Conservation (phyloP, 1,139 yeast species). For the Lizanozyma gosingica region DNA sequence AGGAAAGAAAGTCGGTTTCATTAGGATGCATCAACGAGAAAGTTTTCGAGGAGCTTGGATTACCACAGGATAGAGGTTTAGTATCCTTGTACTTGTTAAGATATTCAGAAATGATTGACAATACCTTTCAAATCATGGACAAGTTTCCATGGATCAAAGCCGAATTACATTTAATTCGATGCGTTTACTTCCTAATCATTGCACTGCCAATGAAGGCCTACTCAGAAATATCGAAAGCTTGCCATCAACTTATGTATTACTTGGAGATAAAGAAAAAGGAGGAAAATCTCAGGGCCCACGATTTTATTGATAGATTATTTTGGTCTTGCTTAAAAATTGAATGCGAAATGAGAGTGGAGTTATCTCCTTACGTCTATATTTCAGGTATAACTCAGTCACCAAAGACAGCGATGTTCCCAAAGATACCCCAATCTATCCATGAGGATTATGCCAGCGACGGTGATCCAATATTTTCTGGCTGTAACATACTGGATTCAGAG, state of each 20-base stretch:
- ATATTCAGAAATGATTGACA: not conserved
- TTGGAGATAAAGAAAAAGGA: constrained; percentile 13
- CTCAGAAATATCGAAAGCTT: constrained; percentile 16
- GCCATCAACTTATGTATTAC: constrained; percentile 27
- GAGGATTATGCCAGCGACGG: constrained; percentile 6
- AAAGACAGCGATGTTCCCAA: constrained; percentile 37
- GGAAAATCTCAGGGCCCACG: constrained; percentile 4
- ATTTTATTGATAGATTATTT: constrained; percentile 28
- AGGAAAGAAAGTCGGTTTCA: constrained; percentile 17
- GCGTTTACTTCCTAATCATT: constrained; percentile 27
- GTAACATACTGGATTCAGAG: not conserved
- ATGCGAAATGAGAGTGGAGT: constrained; percentile 35
- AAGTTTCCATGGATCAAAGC: constrained; percentile 15
- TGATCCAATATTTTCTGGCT: not conserved
- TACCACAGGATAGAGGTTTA: constrained; percentile 1
- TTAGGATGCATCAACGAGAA: not conserved
- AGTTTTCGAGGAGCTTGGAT: not conserved
- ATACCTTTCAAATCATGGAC: constrained; percentile 3
- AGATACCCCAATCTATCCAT: constrained; percentile 23
- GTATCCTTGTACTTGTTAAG: constrained; percentile 1
- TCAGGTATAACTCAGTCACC: constrained; percentile 33
- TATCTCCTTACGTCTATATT: constrained; percentile 33
- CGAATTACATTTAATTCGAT: constrained; percentile 22
- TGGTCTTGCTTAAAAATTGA: constrained; percentile 41
- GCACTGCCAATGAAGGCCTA: constrained; percentile 11